Conservation (phyloP, 2,329 filamentous ascomycete species). For the Hypocrella siamensis region DNA sequence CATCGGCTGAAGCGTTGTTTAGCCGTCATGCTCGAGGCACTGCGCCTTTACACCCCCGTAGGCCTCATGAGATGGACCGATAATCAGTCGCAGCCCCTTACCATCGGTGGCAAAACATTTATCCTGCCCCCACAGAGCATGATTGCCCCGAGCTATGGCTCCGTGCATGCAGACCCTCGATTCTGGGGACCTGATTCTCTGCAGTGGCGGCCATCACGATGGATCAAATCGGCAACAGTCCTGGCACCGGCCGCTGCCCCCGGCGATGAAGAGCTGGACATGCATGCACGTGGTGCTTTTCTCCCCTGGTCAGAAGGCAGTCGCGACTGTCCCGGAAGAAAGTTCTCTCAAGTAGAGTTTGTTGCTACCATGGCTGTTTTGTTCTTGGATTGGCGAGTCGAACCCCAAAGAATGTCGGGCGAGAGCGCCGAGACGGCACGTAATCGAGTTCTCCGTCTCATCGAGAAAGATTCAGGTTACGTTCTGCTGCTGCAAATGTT, state of each 20-base stretch:
- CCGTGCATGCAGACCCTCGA: conserved; percentile 2
- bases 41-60: conserved; percentile 23
- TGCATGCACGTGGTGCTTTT: conserved; percentile 3
- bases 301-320: conserved; percentile 14
- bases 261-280: neutral
- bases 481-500: conserved; percentile 11
- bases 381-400: neutral
- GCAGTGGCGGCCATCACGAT: conserved; percentile 3
- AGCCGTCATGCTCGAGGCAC: conserved; percentile 23
- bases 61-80: conserved; percentile 11
- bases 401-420: neutral
- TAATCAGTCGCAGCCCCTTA: conserved; percentile 4
- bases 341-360: conserved; percentile 11
- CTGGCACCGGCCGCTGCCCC: conserved; percentile 13
- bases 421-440: conserved; percentile 3
- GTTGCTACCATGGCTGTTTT: conserved; percentile 9
- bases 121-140: conserved; percentile 1
- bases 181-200: conserved; percentile 2
- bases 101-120: conserved; percentile 1
- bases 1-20: conserved; percentile 24
- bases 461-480: conserved; percentile 8
- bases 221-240: conserved; percentile 15
- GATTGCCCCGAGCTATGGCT: neutral
- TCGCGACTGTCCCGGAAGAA: conserved; percentile 6
- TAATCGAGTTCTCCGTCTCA: conserved; percentile 8